A percentile compares a stretch with the other conserved stretches of the same genome.
Evolutionary conservation across 352 stramenopile genomes (phyloP).

Genomic region (Phytophthora tubulina): DNA sequence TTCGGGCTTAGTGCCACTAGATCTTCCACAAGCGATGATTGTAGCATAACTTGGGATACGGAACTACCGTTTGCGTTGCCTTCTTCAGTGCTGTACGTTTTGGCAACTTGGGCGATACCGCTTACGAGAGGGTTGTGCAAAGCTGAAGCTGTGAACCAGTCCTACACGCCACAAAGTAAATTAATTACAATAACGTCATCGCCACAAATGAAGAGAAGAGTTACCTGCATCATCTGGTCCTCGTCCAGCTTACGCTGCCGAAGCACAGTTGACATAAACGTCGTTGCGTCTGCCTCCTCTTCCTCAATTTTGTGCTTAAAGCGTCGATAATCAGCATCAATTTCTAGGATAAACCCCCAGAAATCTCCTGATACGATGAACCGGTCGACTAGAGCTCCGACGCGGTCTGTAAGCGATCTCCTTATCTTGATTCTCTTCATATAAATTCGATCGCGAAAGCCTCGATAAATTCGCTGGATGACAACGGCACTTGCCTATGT

Average conservation of each 20-base stretch:
- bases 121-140: conserved; percentile 61
- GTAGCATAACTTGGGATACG: conserved; percentile 44
- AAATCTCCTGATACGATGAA: conserved; percentile 68
- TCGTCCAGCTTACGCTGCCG: conserved; percentile 57
- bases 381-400: conserved; percentile 52
- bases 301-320: conserved; percentile 53
- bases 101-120: conserved; percentile 40
- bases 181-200: not conserved
- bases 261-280: conserved; percentile 62
- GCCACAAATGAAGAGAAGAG: not conserved
- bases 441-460: conserved; percentile 54
- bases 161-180: conserved; percentile 21
- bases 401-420: conserved; percentile 48
- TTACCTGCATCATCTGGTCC: conserved; percentile 69
- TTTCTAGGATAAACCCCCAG: conserved; percentile 66
- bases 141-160: conserved; percentile 66
- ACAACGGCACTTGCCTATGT: conserved; percentile 37
- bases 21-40: conserved; percentile 56
- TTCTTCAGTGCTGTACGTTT: conserved; percentile 38
- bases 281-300: conserved; percentile 57
- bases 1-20: conserved; percentile 58
- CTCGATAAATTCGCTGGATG: conserved; percentile 67
- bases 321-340: conserved; percentile 69
- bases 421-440: conserved; percentile 55
- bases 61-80: conserved; percentile 23